These are phyloP conservation scores for Annulohypoxylon nitens DNA, from an alignment of 495 filamentous ascomycete genomes.

Conservation along the genomic window DNA sequence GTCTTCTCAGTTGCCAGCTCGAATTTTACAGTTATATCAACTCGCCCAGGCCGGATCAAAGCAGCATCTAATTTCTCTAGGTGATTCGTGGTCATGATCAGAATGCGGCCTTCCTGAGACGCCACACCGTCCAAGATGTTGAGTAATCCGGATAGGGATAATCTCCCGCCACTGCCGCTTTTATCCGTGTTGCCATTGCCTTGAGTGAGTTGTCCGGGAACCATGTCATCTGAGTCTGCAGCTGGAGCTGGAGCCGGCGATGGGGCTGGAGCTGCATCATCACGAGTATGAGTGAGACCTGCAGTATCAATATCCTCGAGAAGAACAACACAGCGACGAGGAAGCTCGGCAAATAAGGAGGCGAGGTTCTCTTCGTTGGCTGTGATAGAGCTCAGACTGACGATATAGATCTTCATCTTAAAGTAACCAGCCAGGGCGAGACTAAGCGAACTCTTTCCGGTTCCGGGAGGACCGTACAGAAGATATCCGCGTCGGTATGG, in stretches of 20 bases:
- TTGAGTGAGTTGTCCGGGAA: slow-evolving; percentile 46
- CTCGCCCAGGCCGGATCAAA: slow-evolving; percentile 79
- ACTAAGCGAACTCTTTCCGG: slow-evolving; percentile 70
- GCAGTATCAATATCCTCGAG: slow-evolving; percentile 82
- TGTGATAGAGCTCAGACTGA: slow-evolving; percentile 71
- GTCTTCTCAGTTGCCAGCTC: slow-evolving; percentile 61
- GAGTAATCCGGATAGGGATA: slow-evolving; percentile 80
- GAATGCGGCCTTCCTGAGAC: slow-evolving; percentile 78
- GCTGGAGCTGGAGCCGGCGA: not conserved
- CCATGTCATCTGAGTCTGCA: slow-evolving; percentile 44
- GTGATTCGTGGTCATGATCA: slow-evolving; percentile 91
- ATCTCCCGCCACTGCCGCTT: slow-evolving; percentile 50
- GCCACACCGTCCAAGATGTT: slow-evolving; percentile 88
- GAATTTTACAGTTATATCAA: slow-evolving; percentile 81
- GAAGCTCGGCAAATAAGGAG: slow-evolving; percentile 75
- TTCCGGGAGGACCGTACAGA: slow-evolving; percentile 91
- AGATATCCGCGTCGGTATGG: slow-evolving; percentile 90
- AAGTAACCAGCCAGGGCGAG: slow-evolving; percentile 79
- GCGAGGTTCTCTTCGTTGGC: slow-evolving; percentile 79
- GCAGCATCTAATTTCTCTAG: slow-evolving; percentile 80
- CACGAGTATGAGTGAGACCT: slow-evolving; percentile 73
- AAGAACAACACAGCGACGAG: slow-evolving; percentile 75
- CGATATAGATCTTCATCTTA: slow-evolving; percentile 77
- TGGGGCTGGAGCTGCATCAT: slow-evolving; percentile 42
- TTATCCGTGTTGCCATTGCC: slow-evolving; percentile 37